phyloP scores from a whole-genome alignment of 352 stramenopile genomes.

The Phytophthora cactorum region DNA sequence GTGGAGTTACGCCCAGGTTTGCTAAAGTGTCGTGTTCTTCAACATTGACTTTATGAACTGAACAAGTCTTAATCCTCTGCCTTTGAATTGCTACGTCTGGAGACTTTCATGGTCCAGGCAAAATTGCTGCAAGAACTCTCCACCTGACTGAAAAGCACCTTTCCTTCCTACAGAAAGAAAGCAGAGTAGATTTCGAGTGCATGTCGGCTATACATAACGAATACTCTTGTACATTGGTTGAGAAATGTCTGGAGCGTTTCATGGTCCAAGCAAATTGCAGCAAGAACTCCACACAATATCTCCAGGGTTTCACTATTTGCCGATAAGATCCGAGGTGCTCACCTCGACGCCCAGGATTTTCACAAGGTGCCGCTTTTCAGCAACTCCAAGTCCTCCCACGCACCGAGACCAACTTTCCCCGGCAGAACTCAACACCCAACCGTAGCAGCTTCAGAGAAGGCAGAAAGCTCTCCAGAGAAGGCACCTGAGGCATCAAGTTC shows the following conservation, averaged over 20 bases:
- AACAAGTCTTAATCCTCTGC: neutral
- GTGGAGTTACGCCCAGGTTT: neutral
- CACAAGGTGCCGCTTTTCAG: slow-evolving; percentile 38
- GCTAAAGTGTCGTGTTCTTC: slow-evolving; percentile 9
- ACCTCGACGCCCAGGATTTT: slow-evolving; percentile 7
- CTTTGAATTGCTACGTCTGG: slow-evolving; percentile 37
- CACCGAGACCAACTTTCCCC: slow-evolving; percentile 11
- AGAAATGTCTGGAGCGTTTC: slow-evolving; percentile 64
- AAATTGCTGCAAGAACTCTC: slow-evolving; percentile 74
- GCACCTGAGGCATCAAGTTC: slow-evolving; percentile 28
- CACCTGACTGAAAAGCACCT: neutral
- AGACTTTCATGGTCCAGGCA: slow-evolving; percentile 74
- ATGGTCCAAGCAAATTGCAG: slow-evolving; percentile 79
- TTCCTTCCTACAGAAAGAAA: neutral
- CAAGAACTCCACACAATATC: slow-evolving; percentile 83
- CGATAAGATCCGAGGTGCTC: slow-evolving; percentile 31
- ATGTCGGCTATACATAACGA: neutral
- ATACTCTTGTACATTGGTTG: neutral
- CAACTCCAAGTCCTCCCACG: slow-evolving; percentile 24
- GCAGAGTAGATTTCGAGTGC: neutral
- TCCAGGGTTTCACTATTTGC: slow-evolving; percentile 56
- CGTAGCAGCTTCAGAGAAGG: slow-evolving; percentile 10
- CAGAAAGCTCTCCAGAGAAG: slow-evolving; percentile 8
- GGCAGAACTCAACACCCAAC: slow-evolving; percentile 39
- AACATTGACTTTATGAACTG: neutral